These are phyloP conservation scores for Tieghemiomyces parasiticus DNA, from an alignment of 192 early-diverging fungal genomes.

Conservation along the genomic window DNA sequence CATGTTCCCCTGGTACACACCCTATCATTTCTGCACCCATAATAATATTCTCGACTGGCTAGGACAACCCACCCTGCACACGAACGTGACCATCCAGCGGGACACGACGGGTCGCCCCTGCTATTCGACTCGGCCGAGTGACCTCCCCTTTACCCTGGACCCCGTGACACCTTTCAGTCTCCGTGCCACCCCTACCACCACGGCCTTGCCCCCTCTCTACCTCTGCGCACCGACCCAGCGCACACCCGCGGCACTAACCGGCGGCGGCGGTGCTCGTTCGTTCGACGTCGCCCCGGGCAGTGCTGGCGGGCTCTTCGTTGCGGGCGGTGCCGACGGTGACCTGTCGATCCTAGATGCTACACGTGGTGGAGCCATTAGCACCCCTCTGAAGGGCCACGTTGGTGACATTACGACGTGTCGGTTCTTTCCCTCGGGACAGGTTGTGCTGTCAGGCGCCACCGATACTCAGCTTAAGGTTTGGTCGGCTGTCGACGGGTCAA, in stretches of 20 bases:
- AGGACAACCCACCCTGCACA: too few relatives aligned
- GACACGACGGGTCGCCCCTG: too few relatives aligned
- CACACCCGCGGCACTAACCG: constrained; percentile 13
- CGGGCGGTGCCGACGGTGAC: constrained; percentile 22
- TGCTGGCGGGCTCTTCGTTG: constrained; percentile 16
- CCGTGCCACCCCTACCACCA: constrained; percentile 14
- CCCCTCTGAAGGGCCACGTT: constrained; percentile 39
- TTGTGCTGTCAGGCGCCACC: constrained; percentile 46
- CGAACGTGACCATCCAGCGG: too few relatives aligned
- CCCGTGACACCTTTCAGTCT: neutral
- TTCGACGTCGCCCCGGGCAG: constrained; percentile 23
- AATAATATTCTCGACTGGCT: too few relatives aligned
- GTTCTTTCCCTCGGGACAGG: constrained; percentile 68
- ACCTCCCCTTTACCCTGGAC: constrained; percentile 11
- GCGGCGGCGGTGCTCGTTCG: constrained; percentile 14
- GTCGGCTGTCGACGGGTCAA: constrained; percentile 58
- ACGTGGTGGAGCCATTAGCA: constrained; percentile 12
- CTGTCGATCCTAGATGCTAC: constrained; percentile 23
- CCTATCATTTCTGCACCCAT: too few relatives aligned
- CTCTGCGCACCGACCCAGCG: too few relatives aligned
- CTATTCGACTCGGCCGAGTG: too few relatives aligned
- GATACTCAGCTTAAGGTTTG: constrained; percentile 57
- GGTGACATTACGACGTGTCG: constrained; percentile 45
- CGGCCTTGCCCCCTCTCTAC: too few relatives aligned
- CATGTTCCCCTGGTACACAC: too few relatives aligned